Evolutionary conservation across 371 early-diverging fungal genomes (phyloP).

Genomic region (Mucor saturninus): DNA sequence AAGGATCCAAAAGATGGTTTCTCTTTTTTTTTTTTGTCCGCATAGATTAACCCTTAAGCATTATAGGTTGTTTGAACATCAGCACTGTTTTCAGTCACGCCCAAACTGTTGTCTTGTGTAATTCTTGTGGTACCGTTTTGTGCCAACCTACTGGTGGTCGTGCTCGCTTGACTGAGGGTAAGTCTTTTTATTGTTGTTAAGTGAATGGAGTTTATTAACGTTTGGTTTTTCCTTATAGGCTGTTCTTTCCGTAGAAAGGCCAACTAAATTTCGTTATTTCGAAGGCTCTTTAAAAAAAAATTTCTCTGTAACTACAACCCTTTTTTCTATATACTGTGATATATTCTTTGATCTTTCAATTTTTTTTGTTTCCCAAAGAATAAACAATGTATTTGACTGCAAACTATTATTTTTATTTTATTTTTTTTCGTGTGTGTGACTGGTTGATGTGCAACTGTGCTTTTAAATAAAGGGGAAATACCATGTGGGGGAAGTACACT

Average conservation of each 20-base stretch:
- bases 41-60: no score
- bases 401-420: not conserved
- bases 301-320: conserved; percentile 8
- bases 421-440: not conserved
- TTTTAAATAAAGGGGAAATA: not conserved
- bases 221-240: not conserved
- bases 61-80: conserved; percentile 90
- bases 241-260: conserved; percentile 26
- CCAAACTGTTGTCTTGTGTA: conserved; percentile 97
- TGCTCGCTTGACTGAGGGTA: conserved; percentile 93
- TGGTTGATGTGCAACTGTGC: not conserved
- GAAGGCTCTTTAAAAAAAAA: not conserved
- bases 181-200: not conserved
- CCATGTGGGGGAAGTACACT: not conserved
- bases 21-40: not conserved
- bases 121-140: conserved; percentile 93
- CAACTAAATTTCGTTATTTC: conserved; percentile 11
- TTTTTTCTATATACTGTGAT: conserved; percentile 1
- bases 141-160: conserved; percentile 99
- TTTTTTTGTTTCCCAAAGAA: conserved; percentile 2
- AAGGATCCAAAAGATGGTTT: conserved; percentile 23
- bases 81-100: conserved; percentile 99
- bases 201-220: not conserved
- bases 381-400: not conserved
- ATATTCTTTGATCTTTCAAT: not conserved